phyloP scores from a whole-genome alignment of 176 grass and related monocot species.

The sorghum (Sorghum bicolor) region DNA sequence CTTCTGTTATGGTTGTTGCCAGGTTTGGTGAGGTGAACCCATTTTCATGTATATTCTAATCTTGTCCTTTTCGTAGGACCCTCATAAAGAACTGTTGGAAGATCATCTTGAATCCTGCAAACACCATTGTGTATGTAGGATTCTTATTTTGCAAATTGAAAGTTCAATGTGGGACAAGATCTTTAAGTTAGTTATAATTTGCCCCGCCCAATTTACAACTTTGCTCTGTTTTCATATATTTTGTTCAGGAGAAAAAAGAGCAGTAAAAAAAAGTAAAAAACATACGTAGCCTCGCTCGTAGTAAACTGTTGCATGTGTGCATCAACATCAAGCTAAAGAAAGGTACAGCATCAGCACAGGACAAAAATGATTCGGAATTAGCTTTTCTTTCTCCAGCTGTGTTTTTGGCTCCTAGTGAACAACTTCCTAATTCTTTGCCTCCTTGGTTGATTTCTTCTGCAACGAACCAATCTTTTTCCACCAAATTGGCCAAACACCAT shows the following conservation, averaged over 20 bases:
- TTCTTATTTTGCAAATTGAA: neutral
- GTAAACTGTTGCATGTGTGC: neutral
- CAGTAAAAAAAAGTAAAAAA: neutral
- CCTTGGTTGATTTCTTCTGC: constrained; percentile 30
- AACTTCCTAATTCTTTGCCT: neutral
- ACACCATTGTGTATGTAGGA: neutral
- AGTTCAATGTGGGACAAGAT: neutral
- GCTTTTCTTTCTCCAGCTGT: constrained; percentile 32
- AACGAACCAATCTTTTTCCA: constrained; percentile 25
- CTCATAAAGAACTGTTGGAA: neutral
- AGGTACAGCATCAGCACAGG: neutral
- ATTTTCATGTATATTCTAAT: neutral
- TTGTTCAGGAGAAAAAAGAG: too few species aligned
- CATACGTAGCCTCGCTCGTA: neutral
- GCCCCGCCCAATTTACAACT: neutral
- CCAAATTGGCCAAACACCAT: constrained; percentile 16
- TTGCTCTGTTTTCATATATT: neutral
- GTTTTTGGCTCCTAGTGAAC: constrained; percentile 19
- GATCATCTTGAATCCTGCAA: neutral
- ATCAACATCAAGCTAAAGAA: neutral
- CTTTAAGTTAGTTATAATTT: neutral
- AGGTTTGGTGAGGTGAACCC: constrained; percentile 24
- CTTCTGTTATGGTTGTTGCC: constrained; percentile 17
- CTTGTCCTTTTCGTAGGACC: neutral
- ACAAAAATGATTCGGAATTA: constrained; percentile 14